Percentiles rank a stretch among this genome's conserved stretches.
Evolutionary conservation across 352 stramenopile species (phyloP).

Genomic region (Globisporangium cylindrosporum): DNA sequence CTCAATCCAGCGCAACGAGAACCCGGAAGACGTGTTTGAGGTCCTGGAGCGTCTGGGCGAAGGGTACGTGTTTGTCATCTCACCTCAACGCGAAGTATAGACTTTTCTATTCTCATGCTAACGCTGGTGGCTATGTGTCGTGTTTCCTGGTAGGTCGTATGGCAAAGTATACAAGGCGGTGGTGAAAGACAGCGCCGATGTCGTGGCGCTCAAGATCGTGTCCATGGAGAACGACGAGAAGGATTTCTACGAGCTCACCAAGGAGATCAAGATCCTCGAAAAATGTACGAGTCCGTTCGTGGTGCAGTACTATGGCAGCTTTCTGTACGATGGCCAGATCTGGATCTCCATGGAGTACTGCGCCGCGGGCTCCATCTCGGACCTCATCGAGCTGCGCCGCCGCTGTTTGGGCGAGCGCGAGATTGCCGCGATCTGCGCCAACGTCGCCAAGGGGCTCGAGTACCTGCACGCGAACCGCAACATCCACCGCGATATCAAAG

Average conservation of each 20-base stretch:
- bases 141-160: constrained; percentile 46
- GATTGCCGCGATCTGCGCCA: constrained; percentile 72
- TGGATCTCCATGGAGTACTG: constrained; percentile 91
- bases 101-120: not conserved
- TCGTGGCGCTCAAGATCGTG: constrained; percentile 86
- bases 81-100: not conserved
- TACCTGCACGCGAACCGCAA: constrained; percentile 79
- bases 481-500: constrained; percentile 90
- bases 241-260: constrained; percentile 60
- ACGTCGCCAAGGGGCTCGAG: constrained; percentile 61
- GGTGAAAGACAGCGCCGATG: constrained; percentile 45
- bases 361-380: constrained; percentile 77
- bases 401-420: constrained; percentile 56
- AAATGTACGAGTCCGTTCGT: constrained; percentile 78
- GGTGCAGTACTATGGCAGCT: constrained; percentile 84
- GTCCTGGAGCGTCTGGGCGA: constrained; percentile 77
- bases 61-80: constrained; percentile 28
- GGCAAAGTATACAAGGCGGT: constrained; percentile 85
- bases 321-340: constrained; percentile 67
- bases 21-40: constrained; percentile 73
- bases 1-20: constrained; percentile 60
- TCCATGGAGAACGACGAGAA: constrained; percentile 73
- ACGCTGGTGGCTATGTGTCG: not conserved
- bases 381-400: constrained; percentile 65
- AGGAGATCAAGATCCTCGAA: constrained; percentile 87